Evolutionary conservation across 1,139 yeast genomes (phyloP).

Genomic region (Wickerhamiella infanticola): DNA sequence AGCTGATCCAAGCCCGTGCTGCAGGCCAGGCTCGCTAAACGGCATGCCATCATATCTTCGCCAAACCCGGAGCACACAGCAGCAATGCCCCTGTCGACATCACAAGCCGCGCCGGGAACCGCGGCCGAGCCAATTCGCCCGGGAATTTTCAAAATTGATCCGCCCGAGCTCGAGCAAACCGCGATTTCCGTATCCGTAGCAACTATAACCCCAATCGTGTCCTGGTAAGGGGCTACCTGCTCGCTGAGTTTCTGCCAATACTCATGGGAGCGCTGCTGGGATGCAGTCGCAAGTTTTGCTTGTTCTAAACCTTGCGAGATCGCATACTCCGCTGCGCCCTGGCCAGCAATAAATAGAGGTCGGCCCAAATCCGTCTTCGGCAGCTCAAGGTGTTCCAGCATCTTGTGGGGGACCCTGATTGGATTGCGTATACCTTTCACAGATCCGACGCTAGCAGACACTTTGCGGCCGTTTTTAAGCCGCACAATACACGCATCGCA

Average conservation of each 20-base stretch:
- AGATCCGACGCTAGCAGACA: conserved; percentile 23
- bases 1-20: not conserved
- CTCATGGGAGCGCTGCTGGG: not conserved
- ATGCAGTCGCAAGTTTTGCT: conserved; percentile 9
- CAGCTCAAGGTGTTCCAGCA: conserved; percentile 10
- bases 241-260: not conserved
- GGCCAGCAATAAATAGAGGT: conserved; percentile 24
- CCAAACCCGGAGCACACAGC: conserved; percentile 25
- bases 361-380: conserved; percentile 10
- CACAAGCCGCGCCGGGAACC: conserved; percentile 22
- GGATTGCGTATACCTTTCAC: conserved; percentile 21
- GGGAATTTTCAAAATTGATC: conserved; percentile 22
- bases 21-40: conserved; percentile 15
- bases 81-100: conserved; percentile 7
- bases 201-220: conserved; percentile 27
- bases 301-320: conserved; percentile 9
- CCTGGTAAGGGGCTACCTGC: conserved; percentile 4
- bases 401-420: conserved; percentile 15
- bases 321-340: conserved; percentile 23
- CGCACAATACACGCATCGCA: conserved; percentile 33
- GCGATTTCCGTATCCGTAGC: conserved; percentile 18
- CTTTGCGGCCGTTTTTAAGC: conserved; percentile 6
- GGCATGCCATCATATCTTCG: conserved; percentile 22
- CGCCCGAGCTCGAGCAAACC: conserved; percentile 28
- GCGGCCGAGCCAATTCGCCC: conserved; percentile 32